phyloP scores from a whole-genome alignment of 371 early-diverging fungal species.

The Saksenaea oblongispora region DNA sequence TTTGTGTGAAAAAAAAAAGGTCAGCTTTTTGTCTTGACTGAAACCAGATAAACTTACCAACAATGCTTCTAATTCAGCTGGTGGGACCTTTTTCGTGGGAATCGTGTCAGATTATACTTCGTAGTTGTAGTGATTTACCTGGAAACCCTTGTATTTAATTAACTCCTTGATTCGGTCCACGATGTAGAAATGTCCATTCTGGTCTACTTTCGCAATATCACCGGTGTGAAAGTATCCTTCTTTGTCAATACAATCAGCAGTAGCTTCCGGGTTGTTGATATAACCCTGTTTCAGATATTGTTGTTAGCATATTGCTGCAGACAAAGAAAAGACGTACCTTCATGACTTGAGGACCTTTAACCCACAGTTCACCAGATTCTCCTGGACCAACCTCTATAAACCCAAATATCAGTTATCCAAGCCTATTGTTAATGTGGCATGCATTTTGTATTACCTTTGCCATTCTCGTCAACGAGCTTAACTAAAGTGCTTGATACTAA shows the following conservation, averaged over 20 bases:
- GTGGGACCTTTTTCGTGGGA: constrained; percentile 6
- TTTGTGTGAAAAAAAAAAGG: background rate
- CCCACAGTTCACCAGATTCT: constrained; percentile 66
- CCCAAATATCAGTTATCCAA: background rate
- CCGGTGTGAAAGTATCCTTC: constrained; percentile 85
- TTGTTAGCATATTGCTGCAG: constrained; percentile 58
- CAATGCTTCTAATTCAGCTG: constrained; percentile 77
- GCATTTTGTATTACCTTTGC: constrained; percentile 33
- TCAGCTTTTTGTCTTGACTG: background rate
- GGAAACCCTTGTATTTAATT: constrained; percentile 78
- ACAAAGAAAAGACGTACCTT: background rate
- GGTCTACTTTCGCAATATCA: constrained; percentile 73
- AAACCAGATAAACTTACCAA: constrained; percentile 63
- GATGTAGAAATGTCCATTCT: constrained; percentile 47
- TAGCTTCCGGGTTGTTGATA: constrained; percentile 68
- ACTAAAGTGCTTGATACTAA: constrained; percentile 69
- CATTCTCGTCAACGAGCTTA: constrained; percentile 63
- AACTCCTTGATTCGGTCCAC: constrained; percentile 78
- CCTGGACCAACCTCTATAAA: constrained; percentile 53
- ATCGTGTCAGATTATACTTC: background rate
- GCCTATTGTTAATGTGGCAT: background rate
- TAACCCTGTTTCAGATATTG: constrained; percentile 64
- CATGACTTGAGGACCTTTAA: constrained; percentile 55
- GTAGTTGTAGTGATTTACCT: constrained; percentile 56
- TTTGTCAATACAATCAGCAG: constrained; percentile 61